Percentiles rank a stretch among this genome's conserved stretches.
These are phyloP conservation scores for Arabidopsis lyrata DNA, from an alignment of 441 rosid genomes.

Conservation along the genomic window DNA sequence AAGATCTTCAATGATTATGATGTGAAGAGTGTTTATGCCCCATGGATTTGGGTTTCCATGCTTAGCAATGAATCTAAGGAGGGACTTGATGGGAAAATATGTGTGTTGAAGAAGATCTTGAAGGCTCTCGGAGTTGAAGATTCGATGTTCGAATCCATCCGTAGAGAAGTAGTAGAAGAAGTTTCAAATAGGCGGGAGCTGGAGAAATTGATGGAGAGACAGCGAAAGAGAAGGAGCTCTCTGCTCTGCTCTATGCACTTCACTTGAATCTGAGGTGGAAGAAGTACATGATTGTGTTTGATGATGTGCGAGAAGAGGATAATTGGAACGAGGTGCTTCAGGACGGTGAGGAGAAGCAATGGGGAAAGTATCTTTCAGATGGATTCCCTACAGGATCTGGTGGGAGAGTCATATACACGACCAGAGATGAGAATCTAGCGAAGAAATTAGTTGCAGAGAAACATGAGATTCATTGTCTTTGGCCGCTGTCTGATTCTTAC, in stretches of 20 bases:
- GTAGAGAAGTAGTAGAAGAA: not conserved
- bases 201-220: not conserved
- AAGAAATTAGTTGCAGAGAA: slow-evolving; percentile 47
- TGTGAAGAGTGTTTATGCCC: slow-evolving; percentile 44
- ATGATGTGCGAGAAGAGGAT: slow-evolving; percentile 46
- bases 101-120: slow-evolving; percentile 45
- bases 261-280: slow-evolving; percentile 50
- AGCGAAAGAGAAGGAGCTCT: not conserved
- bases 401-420: slow-evolving; percentile 53
- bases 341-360: slow-evolving; percentile 20
- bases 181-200: not conserved
- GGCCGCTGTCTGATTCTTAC: slow-evolving; percentile 44
- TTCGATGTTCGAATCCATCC: not conserved
- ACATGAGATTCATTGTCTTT: slow-evolving; percentile 42
- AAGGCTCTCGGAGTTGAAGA: slow-evolving; percentile 43
- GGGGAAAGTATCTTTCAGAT: slow-evolving; percentile 40
- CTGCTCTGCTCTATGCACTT: slow-evolving; percentile 45
- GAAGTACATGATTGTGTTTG: slow-evolving; percentile 61
- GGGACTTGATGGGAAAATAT: not conserved
- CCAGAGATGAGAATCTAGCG: slow-evolving; percentile 45
- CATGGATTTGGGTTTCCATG: slow-evolving; percentile 51
- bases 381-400: slow-evolving; percentile 51
- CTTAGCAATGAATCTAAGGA: not conserved
- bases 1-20: slow-evolving; percentile 31
- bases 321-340: slow-evolving; percentile 39